These are phyloP conservation scores for Aspergillus tubingensis DNA, from an alignment of 2,329 filamentous ascomycete genomes.

Conservation along the genomic window DNA sequence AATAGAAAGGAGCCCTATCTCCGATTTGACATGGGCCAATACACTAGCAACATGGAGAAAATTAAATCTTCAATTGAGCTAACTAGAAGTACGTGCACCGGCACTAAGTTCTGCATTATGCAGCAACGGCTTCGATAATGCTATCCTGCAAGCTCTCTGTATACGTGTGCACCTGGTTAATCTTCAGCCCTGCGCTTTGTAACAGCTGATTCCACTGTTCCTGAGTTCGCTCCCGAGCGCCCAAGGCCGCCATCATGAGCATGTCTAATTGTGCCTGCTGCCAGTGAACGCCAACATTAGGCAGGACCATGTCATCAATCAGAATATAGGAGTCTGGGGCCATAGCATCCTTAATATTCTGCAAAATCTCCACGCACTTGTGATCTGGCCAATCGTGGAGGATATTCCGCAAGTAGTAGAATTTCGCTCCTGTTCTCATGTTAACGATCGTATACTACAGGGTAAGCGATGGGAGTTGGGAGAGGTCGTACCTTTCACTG, in stretches of 20 bases:
- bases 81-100: too few relatives aligned
- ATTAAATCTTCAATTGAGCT: too few relatives aligned
- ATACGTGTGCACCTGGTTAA: background rate
- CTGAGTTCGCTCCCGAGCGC: background rate
- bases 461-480: too few relatives aligned
- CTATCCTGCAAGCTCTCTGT: background rate
- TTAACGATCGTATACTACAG: too few relatives aligned
- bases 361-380: slow-evolving; percentile 12
- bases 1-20: too few relatives aligned
- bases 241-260: slow-evolving; percentile 10
- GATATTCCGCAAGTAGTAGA: slow-evolving; percentile 16
- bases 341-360: slow-evolving; percentile 16
- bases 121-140: background rate
- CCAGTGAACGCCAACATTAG: background rate
- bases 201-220: background rate
- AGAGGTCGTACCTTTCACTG: slow-evolving; percentile 4
- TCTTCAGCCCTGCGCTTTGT: background rate
- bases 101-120: too few relatives aligned
- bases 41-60: too few relatives aligned
- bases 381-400: slow-evolving; percentile 12
- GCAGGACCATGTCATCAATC: slow-evolving; percentile 14
- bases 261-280: slow-evolving; percentile 5
- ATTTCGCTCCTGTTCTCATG: background rate
- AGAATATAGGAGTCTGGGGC: slow-evolving; percentile 3
- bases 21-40: too few relatives aligned